These are phyloP conservation scores for Sporothrix schenckii DNA, from an alignment of 2,329 filamentous ascomycete species.

Conservation along the genomic window DNA sequence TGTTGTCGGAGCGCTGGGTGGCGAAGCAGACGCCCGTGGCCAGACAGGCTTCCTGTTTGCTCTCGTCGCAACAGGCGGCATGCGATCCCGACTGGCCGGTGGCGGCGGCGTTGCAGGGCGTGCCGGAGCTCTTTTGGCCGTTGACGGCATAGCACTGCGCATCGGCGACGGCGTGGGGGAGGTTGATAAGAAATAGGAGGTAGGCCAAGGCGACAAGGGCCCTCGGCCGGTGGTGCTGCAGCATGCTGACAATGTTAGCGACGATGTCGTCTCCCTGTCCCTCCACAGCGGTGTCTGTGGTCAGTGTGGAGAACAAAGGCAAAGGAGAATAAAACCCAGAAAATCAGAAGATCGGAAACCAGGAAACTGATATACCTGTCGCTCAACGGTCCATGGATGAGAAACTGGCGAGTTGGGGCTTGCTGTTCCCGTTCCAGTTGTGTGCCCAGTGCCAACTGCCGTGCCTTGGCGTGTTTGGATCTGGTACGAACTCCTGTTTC, in stretches of 20 bases:
- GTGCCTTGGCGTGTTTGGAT: slow-evolving; percentile 11
- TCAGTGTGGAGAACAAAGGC: slow-evolving; percentile 4
- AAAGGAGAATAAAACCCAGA: neutral
- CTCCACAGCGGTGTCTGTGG: neutral
- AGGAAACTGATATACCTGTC: neutral
- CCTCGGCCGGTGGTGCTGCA: neutral
- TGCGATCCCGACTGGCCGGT: slow-evolving; percentile 35
- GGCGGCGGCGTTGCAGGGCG: slow-evolving; percentile 33
- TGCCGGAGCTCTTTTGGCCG: slow-evolving; percentile 35
- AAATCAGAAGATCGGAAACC: slow-evolving; percentile 9
- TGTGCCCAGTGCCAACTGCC: neutral
- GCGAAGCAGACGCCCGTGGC: slow-evolving; percentile 36
- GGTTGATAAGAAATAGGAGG: neutral
- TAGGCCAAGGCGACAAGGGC: neutral
- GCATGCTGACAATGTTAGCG: neutral
- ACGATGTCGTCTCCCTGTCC: neutral
- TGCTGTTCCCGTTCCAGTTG: neutral
- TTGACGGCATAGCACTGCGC: slow-evolving; percentile 36
- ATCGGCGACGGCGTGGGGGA: slow-evolving; percentile 8
- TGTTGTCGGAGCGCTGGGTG: slow-evolving; percentile 35
- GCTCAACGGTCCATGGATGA: neutral
- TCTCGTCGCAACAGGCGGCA: slow-evolving; percentile 36
- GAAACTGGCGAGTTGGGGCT: neutral
- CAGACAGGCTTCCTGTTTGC: slow-evolving; percentile 36
- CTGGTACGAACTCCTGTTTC: slow-evolving; percentile 17